Evolutionary conservation across 352 stramenopile genomes (phyloP), one percentile per base, ranked within the genome.

Genomic region (Pythium insidiosum): DNA sequence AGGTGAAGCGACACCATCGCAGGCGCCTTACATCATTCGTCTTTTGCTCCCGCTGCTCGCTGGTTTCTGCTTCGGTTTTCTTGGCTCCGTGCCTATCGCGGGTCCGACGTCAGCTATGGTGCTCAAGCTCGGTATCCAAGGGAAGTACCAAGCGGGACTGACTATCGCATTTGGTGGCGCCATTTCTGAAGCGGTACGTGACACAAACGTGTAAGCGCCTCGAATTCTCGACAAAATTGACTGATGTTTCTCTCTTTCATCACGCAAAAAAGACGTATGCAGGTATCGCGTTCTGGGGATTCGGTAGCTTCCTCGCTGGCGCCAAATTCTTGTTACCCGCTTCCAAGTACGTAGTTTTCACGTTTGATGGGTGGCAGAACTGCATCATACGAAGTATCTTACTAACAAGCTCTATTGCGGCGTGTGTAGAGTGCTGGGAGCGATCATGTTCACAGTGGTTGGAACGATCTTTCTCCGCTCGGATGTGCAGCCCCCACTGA

Each of bases 211-310:
- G n/a, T n/a, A n/a, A n/a, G n/a, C n/a, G n/a, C n/a, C n/a, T n/a
- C n/a, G n/a, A n/a, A n/a, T n/a, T n/a, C n/a, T n/a, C n/a, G n/a
- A n/a, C n/a, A n/a, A n/a, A n/a, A n/a, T n/a, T n/a, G n/a, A n/a
- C n/a, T n/a, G n/a, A n/a, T n/a, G n/a, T n/a, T n/a, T n/a, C n/a
- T n/a, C n/a, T n/a, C n/a, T n/a, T n/a, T n/a, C n/a, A n/a, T n/a
- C n/a, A n/a, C n/a, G n/a, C n/a, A n/a, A n/a, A n/a, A n/a, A 9
- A 91, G 82, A 92, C 81, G 26, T 94, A 94, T 37, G 83, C 83
- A 11, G 80, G 76, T 1, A 85, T 94, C 28, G 83, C 83, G 34
- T 94, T 93, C 38, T 94, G 83, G 83, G 83, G 83, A 18, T 94
- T 94, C 62, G 83, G 83, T 2, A 93, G 80, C 53, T 93, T 94